Percentiles rank a stretch among this genome's conserved stretches.
These are phyloP conservation scores for Pythium apleroticum DNA, from an alignment of 352 stramenopile genomes.

Conservation along the genomic window DNA sequence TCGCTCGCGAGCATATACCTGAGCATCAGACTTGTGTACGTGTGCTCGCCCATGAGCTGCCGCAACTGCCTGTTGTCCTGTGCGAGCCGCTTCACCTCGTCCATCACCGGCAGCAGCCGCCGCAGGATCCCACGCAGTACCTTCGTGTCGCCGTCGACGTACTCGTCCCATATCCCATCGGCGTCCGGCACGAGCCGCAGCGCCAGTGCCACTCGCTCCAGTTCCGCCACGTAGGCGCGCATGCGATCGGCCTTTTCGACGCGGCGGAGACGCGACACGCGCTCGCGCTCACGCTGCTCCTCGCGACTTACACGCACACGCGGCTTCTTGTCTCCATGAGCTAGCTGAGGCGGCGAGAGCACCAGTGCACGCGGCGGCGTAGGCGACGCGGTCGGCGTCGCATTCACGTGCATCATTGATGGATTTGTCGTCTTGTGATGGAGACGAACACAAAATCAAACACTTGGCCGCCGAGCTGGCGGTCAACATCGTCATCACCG, in stretches of 20 bases:
- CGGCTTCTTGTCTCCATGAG: no score
- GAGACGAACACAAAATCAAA: no score
- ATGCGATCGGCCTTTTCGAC: background rate
- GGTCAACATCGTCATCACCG: no score
- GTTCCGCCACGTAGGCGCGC: background rate
- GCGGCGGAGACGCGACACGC: background rate
- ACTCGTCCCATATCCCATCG: conserved; percentile 12
- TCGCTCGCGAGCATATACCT: background rate
- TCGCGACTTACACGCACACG: background rate
- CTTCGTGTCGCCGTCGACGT: conserved; percentile 12
- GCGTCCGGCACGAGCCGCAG: conserved; percentile 7
- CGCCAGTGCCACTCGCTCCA: conserved; percentile 7
- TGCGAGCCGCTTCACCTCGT: background rate
- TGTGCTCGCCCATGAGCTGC: conserved; percentile 8
- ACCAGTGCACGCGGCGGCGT: no score
- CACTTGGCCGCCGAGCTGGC: no score
- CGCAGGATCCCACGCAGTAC: background rate
- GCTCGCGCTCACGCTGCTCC: conserved; percentile 3
- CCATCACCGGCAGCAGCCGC: background rate
- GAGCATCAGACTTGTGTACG: background rate
- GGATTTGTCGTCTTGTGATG: no score
- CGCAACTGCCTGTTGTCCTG: background rate
- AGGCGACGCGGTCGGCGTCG: no score
- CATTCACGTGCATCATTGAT: no score
- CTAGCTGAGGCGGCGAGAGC: no score